These are phyloP conservation scores for Zymoseptoria pseudotritici DNA, from an alignment of 2,329 filamentous ascomycete genomes.

Conservation along the genomic window DNA sequence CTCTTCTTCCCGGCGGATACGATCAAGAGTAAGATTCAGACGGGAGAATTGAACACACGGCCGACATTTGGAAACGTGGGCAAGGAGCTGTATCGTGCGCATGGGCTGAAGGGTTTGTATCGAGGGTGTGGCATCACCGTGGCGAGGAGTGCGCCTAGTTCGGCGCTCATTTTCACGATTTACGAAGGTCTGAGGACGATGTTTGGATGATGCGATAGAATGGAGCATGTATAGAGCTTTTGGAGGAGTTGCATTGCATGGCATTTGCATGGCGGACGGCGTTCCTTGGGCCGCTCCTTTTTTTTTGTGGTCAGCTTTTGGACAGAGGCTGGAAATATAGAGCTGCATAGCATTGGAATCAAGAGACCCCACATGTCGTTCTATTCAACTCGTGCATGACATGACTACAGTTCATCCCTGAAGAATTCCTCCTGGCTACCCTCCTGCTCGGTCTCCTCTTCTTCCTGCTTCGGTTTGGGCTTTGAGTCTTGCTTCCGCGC, in stretches of 20 bases:
- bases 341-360: neutral
- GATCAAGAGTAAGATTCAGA: slow-evolving; percentile 96
- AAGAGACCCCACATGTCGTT: neutral
- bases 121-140: slow-evolving; percentile 93
- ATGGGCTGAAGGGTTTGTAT: slow-evolving; percentile 80
- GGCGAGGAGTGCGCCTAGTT: slow-evolving; percentile 78
- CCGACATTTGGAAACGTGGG: slow-evolving; percentile 68
- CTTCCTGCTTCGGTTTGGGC: slow-evolving; percentile 1
- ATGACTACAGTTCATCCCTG: slow-evolving; percentile 20
- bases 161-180: slow-evolving; percentile 95
- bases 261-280: neutral
- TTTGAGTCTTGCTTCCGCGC: slow-evolving; percentile 18
- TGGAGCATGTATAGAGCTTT: neutral
- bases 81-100: slow-evolving; percentile 66
- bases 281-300: neutral
- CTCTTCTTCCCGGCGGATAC: slow-evolving; percentile 96
- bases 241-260: neutral
- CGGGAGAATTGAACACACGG: slow-evolving; percentile 51
- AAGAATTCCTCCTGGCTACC: slow-evolving; percentile 24
- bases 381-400: neutral
- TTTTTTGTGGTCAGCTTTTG: neutral
- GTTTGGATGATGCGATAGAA: slow-evolving; percentile 35
- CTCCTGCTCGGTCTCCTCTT: slow-evolving; percentile 3
- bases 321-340: neutral
- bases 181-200: slow-evolving; percentile 76